Conservation (phyloP, 768 basidiomycete genomes). For the Aureoboletus auriporus region DNA sequence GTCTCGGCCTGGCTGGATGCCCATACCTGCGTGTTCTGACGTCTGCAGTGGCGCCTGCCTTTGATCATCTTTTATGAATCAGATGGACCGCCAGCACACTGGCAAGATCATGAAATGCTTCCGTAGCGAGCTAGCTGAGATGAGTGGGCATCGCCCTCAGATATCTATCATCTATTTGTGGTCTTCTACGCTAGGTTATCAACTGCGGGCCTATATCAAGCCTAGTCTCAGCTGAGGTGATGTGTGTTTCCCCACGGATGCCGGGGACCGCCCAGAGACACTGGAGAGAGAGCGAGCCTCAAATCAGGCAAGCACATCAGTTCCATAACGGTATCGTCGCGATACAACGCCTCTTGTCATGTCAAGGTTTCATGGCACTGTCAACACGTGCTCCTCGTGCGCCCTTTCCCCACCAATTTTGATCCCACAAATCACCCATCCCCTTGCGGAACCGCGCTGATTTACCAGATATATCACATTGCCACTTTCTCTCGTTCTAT, state of each 20-base stretch:
- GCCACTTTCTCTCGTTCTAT: constrained; percentile 16
- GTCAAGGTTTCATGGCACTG: constrained; percentile 33
- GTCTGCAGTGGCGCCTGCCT: constrained; percentile 15
- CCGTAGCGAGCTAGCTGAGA: constrained; percentile 12
- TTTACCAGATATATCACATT: constrained; percentile 31
- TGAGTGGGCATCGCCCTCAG: constrained; percentile 13
- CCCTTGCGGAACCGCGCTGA: constrained; percentile 31
- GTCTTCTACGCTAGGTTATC: constrained; percentile 1
- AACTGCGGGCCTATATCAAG: constrained; percentile 20
- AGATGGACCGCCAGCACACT: constrained; percentile 9
- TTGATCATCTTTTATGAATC: constrained; percentile 19
- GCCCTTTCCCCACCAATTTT: constrained; percentile 20
- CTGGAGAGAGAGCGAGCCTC: constrained; percentile 11
- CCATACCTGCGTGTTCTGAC: constrained; percentile 15
- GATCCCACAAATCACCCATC: constrained; percentile 16
- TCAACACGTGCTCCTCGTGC: constrained; percentile 32
- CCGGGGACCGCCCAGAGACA: constrained; percentile 10
- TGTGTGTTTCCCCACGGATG: constrained; percentile 16
- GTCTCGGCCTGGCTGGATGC: constrained; percentile 13
- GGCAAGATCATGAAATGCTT: constrained; percentile 1
- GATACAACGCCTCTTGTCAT: constrained; percentile 22
- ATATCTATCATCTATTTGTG: constrained; percentile 15
- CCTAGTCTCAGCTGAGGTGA: constrained; percentile 2
- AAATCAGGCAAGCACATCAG: constrained; percentile 23
- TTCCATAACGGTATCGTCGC: constrained; percentile 29